Base-by-base conservation (phyloP, 2,329 filamentous ascomycete species). In the Colletotrichum coccodes region DNA sequence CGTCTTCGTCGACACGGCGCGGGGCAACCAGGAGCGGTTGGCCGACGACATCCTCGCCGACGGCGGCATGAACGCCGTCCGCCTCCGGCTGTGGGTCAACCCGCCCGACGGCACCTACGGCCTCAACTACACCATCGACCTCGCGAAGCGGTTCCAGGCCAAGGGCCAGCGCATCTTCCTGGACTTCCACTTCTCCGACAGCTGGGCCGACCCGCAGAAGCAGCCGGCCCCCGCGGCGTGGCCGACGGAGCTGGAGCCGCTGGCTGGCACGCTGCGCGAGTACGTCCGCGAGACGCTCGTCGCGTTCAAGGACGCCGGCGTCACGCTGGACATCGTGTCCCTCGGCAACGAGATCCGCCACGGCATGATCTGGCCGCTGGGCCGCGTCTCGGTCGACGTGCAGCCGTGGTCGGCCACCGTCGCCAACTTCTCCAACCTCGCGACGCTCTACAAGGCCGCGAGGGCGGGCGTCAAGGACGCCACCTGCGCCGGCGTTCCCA, bases 251-350 rank as follows among this genome's bases (percentile, higher is more conserved):
- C 68, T 81, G 40, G 58, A 72, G 21, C 71, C 75, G 23, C 74
- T 80, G n/a, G 70, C 75, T 9, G 60, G 62, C 1, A 77, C 73
- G 6, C 74, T 81, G 2, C 75, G 77, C 30, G 44, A 72, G 9
- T 81, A 80, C 71, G 79, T 80, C 67, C 71, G 73, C 16, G 72
- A 72, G 44, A 79, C 77, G 8, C 72, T 85, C 64, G 70, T 81
- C 54, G 76, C 79, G 1, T 84, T 83, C 73, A 73, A 78, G 44
- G 70, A 73, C 12, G 78, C 78, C 50, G 75, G 76, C 9, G 79
- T 85, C 46, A 71, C 76, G 23, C 74, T 82, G 23, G 74, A 72
- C 34, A 76, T 83, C 32, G 80, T 85, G 4, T 80, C 73, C 6
- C 74, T 80, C 21, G 79, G 79, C 34, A 80, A 80, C 58, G 79